Base-by-base conservation (phyloP, 1,284 basidiomycete genomes). In the Sphagnurus paluster region DNA sequence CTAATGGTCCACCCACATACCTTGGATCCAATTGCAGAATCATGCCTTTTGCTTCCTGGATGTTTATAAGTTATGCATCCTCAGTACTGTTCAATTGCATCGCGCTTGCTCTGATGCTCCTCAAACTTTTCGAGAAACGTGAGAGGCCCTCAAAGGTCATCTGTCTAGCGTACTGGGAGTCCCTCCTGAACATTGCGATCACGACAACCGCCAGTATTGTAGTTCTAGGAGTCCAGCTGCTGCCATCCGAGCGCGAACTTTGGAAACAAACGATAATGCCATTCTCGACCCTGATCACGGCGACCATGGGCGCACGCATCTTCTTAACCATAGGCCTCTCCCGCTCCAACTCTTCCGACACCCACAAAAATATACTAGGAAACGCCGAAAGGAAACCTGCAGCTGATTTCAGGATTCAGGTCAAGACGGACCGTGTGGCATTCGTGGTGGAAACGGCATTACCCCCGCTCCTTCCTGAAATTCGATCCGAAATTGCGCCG, bases 11-110 rank as follows among this genome's bases (percentile, higher is more conserved):
- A 2, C 21, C 36, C 2, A 44, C 41, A 9, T 45, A 39, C 20
- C 49, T 49, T 17, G 51, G 44, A 23, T 53, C 51, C 3, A 49
- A 53, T 25, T 53, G 51, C 25, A 36, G 36, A 14, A 13, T 49
- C 1, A 1, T 9, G 4, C 33, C 45, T 14, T 53, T 53, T 28
- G 19, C 40, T 33, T 19, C 33, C n/a, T 53, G 51, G 51, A 16
- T 25, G 7, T 36, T 45, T 8, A 14, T 47, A 21, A 35, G 39
- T 38, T 42, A 53, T 16, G 51, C 38, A 2, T 13, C 42, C n/a
- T 53, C 51, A 17, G 41, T 26, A 6, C 20, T 53, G 19, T 53
- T 47, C 39, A 49, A 49, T 11, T 8, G 35, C 4, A 37, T 36
- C 5, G 28, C 47, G n/a, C 48, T 53, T 13, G 29, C 45, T 4